Conservation (phyloP, 441 rosid species). For the Gossypium gossypioides region DNA sequence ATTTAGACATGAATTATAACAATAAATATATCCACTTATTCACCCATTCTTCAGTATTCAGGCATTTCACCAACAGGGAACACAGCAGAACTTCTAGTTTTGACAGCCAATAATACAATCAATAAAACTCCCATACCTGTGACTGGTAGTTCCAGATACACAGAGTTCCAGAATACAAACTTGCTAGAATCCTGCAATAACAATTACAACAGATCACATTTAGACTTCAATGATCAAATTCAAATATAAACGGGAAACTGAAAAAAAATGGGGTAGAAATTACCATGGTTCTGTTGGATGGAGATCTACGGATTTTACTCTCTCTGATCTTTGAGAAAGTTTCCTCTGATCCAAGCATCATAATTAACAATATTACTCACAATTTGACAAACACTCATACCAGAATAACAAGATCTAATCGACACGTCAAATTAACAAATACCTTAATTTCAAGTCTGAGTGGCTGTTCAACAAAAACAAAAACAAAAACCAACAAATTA, state of each 20-base stretch:
- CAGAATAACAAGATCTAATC: background rate
- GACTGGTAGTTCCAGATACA: slow-evolving; percentile 75
- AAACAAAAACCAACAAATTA: slow-evolving; percentile 9
- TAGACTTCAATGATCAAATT: background rate
- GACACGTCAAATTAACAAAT: background rate
- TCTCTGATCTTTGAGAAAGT: slow-evolving; percentile 70
- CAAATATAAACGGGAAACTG: background rate
- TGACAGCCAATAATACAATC: background rate
- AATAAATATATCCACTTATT: background rate
- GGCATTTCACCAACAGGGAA: background rate
- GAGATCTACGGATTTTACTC: slow-evolving; percentile 80
- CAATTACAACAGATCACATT: background rate
- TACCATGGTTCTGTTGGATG: slow-evolving; percentile 95
- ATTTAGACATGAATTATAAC: background rate
- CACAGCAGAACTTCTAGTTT: background rate
- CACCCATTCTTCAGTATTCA: background rate
- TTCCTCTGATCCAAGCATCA: slow-evolving; percentile 43
- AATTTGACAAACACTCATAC: background rate
- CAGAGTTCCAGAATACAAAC: slow-evolving; percentile 70
- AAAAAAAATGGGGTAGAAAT: background rate
- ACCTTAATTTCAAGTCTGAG: slow-evolving; percentile 72
- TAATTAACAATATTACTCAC: slow-evolving; percentile 11
- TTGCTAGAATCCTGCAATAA: slow-evolving; percentile 51
- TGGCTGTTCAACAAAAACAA: slow-evolving; percentile 34
- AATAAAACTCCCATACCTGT: slow-evolving; percentile 38